phyloP scores from a whole-genome alignment of 768 basidiomycete species.

The Phallus indusiatus region DNA sequence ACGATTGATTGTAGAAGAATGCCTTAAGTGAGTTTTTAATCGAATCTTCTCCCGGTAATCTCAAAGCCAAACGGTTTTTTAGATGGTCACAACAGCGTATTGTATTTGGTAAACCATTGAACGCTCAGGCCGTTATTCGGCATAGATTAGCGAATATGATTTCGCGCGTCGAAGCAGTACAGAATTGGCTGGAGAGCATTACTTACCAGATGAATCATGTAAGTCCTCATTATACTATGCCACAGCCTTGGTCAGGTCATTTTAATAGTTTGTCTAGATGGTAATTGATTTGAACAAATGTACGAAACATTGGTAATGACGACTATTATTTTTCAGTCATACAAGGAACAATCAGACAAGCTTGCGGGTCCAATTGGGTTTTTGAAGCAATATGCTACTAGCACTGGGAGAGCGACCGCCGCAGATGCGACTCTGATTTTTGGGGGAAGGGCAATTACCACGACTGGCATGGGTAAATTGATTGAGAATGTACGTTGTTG shows the following conservation, averaged over 20 bases:
- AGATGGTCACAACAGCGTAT: slow-evolving; percentile 86
- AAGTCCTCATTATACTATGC: slow-evolving; percentile 10
- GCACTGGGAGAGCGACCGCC: slow-evolving; percentile 44
- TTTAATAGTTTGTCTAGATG: slow-evolving; percentile 1
- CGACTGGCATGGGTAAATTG: slow-evolving; percentile 77
- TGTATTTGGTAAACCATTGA: slow-evolving; percentile 84
- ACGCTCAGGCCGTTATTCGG: slow-evolving; percentile 78
- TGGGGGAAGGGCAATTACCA: slow-evolving; percentile 81
- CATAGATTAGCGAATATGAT: slow-evolving; percentile 87
- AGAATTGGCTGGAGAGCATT: slow-evolving; percentile 83
- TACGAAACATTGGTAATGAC: slow-evolving; percentile 10
- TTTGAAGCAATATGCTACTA: slow-evolving; percentile 66
- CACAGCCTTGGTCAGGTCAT: background rate
- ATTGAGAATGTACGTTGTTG: slow-evolving; percentile 62
- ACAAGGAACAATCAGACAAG: slow-evolving; percentile 73
- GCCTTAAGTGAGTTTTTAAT: slow-evolving; percentile 56
- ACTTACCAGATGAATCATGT: slow-evolving; percentile 92
- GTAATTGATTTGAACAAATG: background rate
- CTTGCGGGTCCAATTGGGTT: slow-evolving; percentile 85
- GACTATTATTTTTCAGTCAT: slow-evolving; percentile 37
- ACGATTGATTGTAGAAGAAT: slow-evolving; percentile 79
- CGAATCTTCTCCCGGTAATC: too few relatives aligned
- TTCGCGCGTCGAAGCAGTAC: slow-evolving; percentile 73
- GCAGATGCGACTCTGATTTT: slow-evolving; percentile 78
- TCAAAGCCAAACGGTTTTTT: slow-evolving; percentile 7